Percentiles rank a stretch among this genome's conserved stretches.
phyloP scores from a whole-genome alignment of 2,329 filamentous ascomycete genomes.

The Neofusicoccum sp. region DNA sequence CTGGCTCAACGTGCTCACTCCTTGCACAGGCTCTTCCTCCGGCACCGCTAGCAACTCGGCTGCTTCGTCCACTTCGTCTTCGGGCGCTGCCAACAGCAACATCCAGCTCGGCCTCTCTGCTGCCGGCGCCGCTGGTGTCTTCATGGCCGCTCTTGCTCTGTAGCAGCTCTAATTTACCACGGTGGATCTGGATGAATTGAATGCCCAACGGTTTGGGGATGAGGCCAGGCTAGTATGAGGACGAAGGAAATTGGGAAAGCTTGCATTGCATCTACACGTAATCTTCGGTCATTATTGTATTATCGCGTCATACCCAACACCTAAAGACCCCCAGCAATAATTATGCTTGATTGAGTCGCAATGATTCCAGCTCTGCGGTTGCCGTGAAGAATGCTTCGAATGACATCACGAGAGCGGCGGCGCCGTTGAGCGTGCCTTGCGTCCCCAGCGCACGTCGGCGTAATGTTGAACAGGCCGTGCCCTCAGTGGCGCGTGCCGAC shows the following conservation, averaged over 20 bases:
- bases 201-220: not conserved
- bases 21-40: conserved; percentile 24
- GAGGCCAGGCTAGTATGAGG: not conserved
- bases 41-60: conserved; percentile 27
- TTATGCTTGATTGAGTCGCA: not conserved
- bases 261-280: not conserved
- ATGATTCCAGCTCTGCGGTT: not conserved
- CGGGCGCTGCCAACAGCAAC: conserved; percentile 34
- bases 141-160: conserved; percentile 41
- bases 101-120: conserved; percentile 32
- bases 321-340: not conserved
- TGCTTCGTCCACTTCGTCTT: conserved; percentile 27
- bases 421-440: not conserved
- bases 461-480: not conserved
- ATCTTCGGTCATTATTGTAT: not conserved
- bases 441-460: not conserved
- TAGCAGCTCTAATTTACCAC: conserved; percentile 25
- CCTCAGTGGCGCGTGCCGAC: not conserved
- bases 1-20: not conserved
- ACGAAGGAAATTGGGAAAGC: conserved; percentile 12
- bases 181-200: conserved; percentile 4
- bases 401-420: not conserved
- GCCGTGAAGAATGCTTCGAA: not conserved
- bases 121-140: conserved; percentile 40
- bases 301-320: conserved; percentile 3